Percentiles rank a stretch among this genome's conserved stretches.
These are phyloP conservation scores for Maudiozyma bulderi DNA, from an alignment of 805 yeast genomes.

Conservation along the genomic window DNA sequence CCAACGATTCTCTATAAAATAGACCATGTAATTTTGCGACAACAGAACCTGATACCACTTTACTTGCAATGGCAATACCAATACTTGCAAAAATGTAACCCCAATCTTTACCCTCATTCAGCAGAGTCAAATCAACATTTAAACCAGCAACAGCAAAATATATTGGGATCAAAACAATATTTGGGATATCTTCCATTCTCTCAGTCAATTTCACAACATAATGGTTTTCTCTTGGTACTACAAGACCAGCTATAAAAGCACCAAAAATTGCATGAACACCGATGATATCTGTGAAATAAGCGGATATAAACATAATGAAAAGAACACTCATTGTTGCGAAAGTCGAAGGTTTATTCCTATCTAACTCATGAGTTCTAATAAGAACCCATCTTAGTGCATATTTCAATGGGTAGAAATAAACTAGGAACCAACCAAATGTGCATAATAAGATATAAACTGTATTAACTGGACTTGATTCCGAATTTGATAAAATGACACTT, in stretches of 20 bases:
- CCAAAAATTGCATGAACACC: constrained; percentile 86
- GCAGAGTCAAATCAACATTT: constrained; percentile 53
- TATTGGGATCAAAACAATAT: constrained; percentile 60
- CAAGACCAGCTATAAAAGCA: constrained; percentile 67
- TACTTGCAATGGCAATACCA: constrained; percentile 57
- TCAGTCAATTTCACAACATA: constrained; percentile 62
- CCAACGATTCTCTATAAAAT: constrained; percentile 60
- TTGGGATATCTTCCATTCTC: constrained; percentile 69
- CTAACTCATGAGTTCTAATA: constrained; percentile 44
- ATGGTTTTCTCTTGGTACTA: constrained; percentile 68
- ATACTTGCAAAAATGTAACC: constrained; percentile 64
- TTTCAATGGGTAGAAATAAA: constrained; percentile 50
- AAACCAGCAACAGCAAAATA: constrained; percentile 77
- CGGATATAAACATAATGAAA: constrained; percentile 49
- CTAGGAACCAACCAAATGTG: constrained; percentile 58
- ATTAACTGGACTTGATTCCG: constrained; percentile 51
- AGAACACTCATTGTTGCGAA: constrained; percentile 48
- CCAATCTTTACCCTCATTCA: constrained; percentile 65
- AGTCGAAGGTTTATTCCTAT: constrained; percentile 54
- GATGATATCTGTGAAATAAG: constrained; percentile 73
- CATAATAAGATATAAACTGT: constrained; percentile 61
- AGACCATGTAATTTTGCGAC: constrained; percentile 56
- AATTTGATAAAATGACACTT: constrained; percentile 65
- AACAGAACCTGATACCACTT: constrained; percentile 55
- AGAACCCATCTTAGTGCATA: constrained; percentile 38